These are phyloP conservation scores for Ananas comosus DNA, from an alignment of 176 grass and related monocot species.

Conservation along the genomic window DNA sequence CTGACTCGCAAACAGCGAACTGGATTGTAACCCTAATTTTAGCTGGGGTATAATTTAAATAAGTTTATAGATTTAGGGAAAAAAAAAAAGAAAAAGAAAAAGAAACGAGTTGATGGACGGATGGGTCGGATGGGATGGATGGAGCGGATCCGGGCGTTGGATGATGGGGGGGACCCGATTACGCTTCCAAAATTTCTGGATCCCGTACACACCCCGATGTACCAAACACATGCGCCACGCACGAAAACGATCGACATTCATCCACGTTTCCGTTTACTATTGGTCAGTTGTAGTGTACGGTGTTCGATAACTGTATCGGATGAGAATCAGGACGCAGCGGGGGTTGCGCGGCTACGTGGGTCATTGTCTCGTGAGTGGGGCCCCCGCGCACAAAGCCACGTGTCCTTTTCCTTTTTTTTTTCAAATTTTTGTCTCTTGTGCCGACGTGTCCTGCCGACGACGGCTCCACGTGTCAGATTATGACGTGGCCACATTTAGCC, in stretches of 20 bases:
- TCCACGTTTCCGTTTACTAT: background rate
- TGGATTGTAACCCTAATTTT: too few relatives aligned
- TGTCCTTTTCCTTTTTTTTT: background rate
- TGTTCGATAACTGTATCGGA: background rate
- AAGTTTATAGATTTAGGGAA: too few relatives aligned
- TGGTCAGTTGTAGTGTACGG: background rate
- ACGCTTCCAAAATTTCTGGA: conserved; percentile 9
- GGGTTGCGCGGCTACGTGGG: conserved; percentile 30
- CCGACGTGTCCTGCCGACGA: too few relatives aligned
- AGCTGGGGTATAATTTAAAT: too few relatives aligned
- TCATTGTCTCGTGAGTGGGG: conserved; percentile 7
- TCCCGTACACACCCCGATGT: conserved; percentile 1
- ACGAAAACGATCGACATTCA: too few relatives aligned
- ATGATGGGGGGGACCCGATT: conserved; percentile 16
- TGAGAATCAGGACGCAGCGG: background rate
- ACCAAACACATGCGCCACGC: background rate
- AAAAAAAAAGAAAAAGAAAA: background rate
- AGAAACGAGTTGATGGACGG: background rate
- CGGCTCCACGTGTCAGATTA: too few relatives aligned
- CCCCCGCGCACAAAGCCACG: background rate
- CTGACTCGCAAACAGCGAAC: too few relatives aligned
- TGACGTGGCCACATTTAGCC: too few relatives aligned
- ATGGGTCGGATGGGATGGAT: conserved; percentile 4
- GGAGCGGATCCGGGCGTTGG: conserved; percentile 11
- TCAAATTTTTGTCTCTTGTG: background rate